Base-by-base conservation (phyloP, 495 filamentous ascomycete genomes). In the Lasiosphaeria miniovina region DNA sequence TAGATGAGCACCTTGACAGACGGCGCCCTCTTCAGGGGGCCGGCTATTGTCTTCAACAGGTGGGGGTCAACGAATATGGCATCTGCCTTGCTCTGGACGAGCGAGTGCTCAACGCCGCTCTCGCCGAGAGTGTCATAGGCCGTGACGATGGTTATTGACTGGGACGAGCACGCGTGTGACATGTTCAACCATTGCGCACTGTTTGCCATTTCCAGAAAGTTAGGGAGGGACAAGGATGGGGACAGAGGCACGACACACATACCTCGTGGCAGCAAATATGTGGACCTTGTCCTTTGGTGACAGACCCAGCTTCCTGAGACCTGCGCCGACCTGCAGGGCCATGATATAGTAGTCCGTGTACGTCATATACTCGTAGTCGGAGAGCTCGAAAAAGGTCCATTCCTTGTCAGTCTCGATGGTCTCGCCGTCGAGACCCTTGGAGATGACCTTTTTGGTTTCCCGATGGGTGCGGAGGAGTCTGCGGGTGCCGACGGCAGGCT, bases 121-220 rank as follows among this genome's bases (percentile, higher is more conserved):
- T 83, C 74, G 50, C 85, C 85, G 49, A 88, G 82, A 3, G 85
- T 86, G 59, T 88, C 85, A 71, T 99, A 99, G 4, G 95, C 93
- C 34, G 95, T 99, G 41, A 98, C 94, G 61, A 98, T 93, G 52
- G 91, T 84, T 71, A 98, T 83, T 8, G 91, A 93, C 76, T 99
- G 95, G n/a, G 94, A 95, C 46, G 86, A 80, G 67, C 87, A 87
- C 51, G 73, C 78, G 52, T 82, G 91, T 24, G 90, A 86, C 73
- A 76, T 76, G 54, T 67, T 68, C 36, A 82, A 64, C 80, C 80
- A 83, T 58, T 79, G 76, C 9, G 73, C 61, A 58, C 80, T 46
- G 4, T 46, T 7, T 41, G 12, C 38, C 4, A 46, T 82, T 57
- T 12, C 33, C 32, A 64, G 10, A 14, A 14, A 1, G 3, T n/a